Percentiles rank a stretch among this genome's conserved stretches.
Evolutionary conservation across 2,329 filamentous ascomycete species (phyloP).

Genomic region (Aspergillus proliferans): DNA sequence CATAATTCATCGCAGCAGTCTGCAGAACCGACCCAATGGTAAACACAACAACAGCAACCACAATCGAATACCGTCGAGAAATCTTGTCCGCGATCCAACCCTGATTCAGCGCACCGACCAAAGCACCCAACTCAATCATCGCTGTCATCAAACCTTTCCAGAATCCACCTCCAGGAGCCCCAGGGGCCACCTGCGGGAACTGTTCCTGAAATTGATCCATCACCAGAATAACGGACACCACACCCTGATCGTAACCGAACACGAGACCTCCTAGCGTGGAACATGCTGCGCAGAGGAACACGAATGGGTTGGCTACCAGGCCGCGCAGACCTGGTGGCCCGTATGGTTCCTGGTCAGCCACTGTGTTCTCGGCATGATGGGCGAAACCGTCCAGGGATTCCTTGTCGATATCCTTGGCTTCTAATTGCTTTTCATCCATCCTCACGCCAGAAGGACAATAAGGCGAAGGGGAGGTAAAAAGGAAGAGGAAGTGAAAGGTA

Average conservation of each 20-base stretch:
- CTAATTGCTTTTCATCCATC: constrained; percentile 16
- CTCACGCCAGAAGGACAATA: not conserved
- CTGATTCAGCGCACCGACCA: constrained; percentile 41
- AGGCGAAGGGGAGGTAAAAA: not conserved
- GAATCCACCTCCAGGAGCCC: constrained; percentile 33
- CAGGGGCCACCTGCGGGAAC: constrained; percentile 40
- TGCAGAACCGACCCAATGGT: constrained; percentile 48
- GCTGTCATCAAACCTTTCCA: constrained; percentile 47
- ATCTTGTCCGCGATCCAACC: constrained; percentile 49
- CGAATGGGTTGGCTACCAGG: constrained; percentile 45
- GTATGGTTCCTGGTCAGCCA: constrained; percentile 25
- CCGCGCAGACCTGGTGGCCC: constrained; percentile 39
- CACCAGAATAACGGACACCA: constrained; percentile 43
- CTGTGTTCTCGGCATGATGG: constrained; percentile 29
- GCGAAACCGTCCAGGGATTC: constrained; percentile 21
- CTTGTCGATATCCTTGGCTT: constrained; percentile 12
- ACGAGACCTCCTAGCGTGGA: constrained; percentile 46
- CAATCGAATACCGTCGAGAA: constrained; percentile 48
- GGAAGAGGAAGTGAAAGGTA: not conserved
- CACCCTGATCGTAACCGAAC: constrained; percentile 46
- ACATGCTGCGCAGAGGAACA: constrained; percentile 47
- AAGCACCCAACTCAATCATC: constrained; percentile 51
- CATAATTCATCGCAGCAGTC: constrained; percentile 45
- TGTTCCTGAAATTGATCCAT: constrained; percentile 47
- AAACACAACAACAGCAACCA: constrained; percentile 48